Evolutionary conservation across 148 eudicot species (phyloP).

Genomic region (Silene uniflora): DNA sequence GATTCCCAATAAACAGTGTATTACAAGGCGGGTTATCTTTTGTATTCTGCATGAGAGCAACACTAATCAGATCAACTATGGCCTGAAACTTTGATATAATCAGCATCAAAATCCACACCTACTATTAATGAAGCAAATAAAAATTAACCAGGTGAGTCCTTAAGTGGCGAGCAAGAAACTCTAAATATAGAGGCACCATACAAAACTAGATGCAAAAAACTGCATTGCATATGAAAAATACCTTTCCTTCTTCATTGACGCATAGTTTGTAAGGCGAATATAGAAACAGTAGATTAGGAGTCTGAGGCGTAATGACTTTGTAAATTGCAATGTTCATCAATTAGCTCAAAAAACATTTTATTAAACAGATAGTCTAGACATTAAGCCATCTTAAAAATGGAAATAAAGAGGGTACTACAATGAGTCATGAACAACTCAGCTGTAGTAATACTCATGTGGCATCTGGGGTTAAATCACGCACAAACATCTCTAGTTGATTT

Average conservation of each 20-base stretch:
- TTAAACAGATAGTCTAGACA: too few species aligned
- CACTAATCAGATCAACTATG: not conserved
- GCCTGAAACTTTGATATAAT: not conserved
- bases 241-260: not conserved
- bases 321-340: too few species aligned
- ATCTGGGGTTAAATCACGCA: too few species aligned
- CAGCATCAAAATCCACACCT: not conserved
- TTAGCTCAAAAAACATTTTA: too few species aligned
- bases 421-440: too few species aligned
- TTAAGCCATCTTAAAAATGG: too few species aligned
- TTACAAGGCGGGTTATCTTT: constrained; percentile 99
- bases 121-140: not conserved
- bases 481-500: too few species aligned
- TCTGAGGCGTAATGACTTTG: too few species aligned
- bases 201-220: constrained; percentile 6
- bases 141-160: not conserved
- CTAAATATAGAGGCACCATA: not conserved
- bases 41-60: constrained; percentile 59
- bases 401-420: too few species aligned
- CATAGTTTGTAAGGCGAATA: not conserved
- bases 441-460: too few species aligned
- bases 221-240: not conserved
- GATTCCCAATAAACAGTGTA: constrained; percentile 93
- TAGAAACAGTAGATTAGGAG: too few species aligned
- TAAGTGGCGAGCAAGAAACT: not conserved